Percentiles rank a stretch among this genome's conserved stretches.
Evolutionary conservation across 2,329 filamentous ascomycete genomes (phyloP).

Genomic region (Exophiala oligosperma): DNA sequence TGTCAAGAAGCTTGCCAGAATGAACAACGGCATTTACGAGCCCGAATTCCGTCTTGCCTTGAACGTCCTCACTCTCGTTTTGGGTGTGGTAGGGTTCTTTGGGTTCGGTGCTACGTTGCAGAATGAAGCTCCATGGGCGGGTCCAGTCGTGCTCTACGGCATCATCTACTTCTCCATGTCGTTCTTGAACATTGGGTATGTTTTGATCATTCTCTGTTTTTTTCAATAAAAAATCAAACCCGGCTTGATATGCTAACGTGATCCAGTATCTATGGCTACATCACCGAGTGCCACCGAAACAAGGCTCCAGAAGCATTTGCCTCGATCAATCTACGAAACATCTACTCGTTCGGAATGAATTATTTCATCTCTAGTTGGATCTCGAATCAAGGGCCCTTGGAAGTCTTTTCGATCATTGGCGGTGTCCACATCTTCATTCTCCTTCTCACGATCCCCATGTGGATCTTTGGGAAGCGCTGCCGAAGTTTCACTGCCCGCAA

Average conservation of each 20-base stretch:
- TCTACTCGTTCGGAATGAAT: constrained; percentile 36
- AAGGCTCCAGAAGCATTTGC: constrained; percentile 36
- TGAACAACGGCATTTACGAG: constrained; percentile 43
- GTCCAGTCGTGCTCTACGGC: constrained; percentile 17
- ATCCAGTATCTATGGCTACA: constrained; percentile 35
- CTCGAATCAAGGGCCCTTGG: constrained; percentile 33
- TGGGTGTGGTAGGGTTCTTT: constrained; percentile 35
- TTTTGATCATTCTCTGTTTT: neutral
- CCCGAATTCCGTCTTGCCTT: constrained; percentile 41
- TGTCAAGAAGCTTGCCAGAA: constrained; percentile 40
- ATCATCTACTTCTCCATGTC: constrained; percentile 28
- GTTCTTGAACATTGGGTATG: constrained; percentile 23
- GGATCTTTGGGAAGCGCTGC: constrained; percentile 27
- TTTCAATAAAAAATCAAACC: too few relatives aligned
- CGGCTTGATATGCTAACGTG: neutral
- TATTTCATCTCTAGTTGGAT: constrained; percentile 40
- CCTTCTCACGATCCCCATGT: constrained; percentile 28
- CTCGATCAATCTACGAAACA: constrained; percentile 31
- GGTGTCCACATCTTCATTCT: constrained; percentile 36
- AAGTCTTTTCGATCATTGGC: constrained; percentile 37
- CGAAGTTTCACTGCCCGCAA: constrained; percentile 35
- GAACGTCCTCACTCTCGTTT: constrained; percentile 17
- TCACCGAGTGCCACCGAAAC: constrained; percentile 37
- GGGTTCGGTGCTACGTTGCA: constrained; percentile 37
- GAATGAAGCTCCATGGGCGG: constrained; percentile 18